A percentile compares a stretch with the other conserved stretches of the same genome.
These are phyloP conservation scores for Yamadazyma buinensis DNA, from an alignment of 1,139 yeast genomes.

Conservation along the genomic window DNA sequence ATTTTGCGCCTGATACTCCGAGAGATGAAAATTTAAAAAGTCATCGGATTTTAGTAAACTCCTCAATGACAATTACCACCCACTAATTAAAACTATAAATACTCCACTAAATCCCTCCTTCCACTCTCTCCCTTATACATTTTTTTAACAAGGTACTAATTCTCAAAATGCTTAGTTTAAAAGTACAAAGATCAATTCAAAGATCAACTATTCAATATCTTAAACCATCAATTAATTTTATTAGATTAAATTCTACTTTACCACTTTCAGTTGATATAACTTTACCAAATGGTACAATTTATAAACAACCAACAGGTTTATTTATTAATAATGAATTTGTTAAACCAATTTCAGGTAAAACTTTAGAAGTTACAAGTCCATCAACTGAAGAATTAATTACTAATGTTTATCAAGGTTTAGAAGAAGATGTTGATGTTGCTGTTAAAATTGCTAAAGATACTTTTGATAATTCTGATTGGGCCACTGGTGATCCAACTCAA, in stretches of 20 bases:
- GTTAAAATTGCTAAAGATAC: slow-evolving; percentile 77
- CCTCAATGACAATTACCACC: too few relatives aligned
- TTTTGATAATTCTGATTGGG: slow-evolving; percentile 41
- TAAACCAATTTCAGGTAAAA: slow-evolving; percentile 43
- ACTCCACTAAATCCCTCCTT: too few relatives aligned
- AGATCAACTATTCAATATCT: too few relatives aligned
- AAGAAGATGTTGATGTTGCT: slow-evolving; percentile 71
- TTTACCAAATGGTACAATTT: slow-evolving; percentile 56
- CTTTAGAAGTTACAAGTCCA: slow-evolving; percentile 59
- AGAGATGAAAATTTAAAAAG: too few relatives aligned
- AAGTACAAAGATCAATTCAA: too few relatives aligned
- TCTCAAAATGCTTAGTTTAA: too few relatives aligned
- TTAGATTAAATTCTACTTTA: slow-evolving; percentile 14
- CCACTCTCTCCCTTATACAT: too few relatives aligned
- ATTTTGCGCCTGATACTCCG: too few relatives aligned
- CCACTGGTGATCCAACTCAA: slow-evolving; percentile 36
- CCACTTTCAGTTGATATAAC: slow-evolving; percentile 48
- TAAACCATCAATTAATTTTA: too few relatives aligned
- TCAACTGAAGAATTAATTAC: slow-evolving; percentile 66
- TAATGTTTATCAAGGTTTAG: slow-evolving; percentile 63
- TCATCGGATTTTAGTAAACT: too few relatives aligned
- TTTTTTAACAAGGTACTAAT: too few relatives aligned
- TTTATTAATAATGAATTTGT: slow-evolving; percentile 55
- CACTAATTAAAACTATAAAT: too few relatives aligned
- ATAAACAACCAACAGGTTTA: slow-evolving; percentile 69